These are phyloP conservation scores for Thymus mandschuricus DNA, from an alignment of 257 asterid species.

Conservation along the genomic window DNA sequence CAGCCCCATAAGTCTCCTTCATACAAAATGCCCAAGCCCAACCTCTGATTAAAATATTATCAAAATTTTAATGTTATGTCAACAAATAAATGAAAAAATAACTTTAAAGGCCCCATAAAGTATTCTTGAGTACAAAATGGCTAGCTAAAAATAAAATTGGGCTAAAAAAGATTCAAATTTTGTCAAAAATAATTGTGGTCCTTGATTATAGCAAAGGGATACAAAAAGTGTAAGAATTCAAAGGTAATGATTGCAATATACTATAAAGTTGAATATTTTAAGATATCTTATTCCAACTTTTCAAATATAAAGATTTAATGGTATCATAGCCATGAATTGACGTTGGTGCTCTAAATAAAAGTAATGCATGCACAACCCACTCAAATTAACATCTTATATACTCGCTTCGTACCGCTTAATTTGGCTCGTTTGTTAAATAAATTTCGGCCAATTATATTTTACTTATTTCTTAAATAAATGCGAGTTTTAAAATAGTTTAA, in stretches of 20 bases:
- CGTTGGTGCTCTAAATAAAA: conserved; percentile 34
- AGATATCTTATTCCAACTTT: conserved; percentile 13
- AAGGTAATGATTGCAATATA: conserved; percentile 33
- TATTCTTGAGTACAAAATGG: neutral
- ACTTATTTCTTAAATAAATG: no score
- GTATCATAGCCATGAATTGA: conserved; percentile 25
- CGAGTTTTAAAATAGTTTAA: no score
- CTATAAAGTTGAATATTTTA: conserved; percentile 23
- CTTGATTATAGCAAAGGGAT: conserved; percentile 25
- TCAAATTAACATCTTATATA: conserved; percentile 6
- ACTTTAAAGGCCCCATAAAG: no score
- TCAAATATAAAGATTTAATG: conserved; percentile 32
- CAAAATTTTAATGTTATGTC: neutral
- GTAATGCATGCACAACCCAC: conserved; percentile 28
- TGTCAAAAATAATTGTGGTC: neutral
- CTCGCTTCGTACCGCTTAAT: no score
- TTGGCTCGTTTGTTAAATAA: no score
- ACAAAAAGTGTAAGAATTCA: conserved; percentile 19
- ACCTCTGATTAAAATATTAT: neutral
- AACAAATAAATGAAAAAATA: no score
- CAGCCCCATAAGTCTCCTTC: neutral
- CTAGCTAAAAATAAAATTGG: neutral
- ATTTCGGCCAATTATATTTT: no score
- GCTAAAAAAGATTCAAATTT: conserved; percentile 17
- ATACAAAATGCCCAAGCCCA: neutral